Percentiles rank a stretch among this genome's conserved stretches.
phyloP scores from a whole-genome alignment of 176 grass and related monocot genomes.

The Hordeum marinum region DNA sequence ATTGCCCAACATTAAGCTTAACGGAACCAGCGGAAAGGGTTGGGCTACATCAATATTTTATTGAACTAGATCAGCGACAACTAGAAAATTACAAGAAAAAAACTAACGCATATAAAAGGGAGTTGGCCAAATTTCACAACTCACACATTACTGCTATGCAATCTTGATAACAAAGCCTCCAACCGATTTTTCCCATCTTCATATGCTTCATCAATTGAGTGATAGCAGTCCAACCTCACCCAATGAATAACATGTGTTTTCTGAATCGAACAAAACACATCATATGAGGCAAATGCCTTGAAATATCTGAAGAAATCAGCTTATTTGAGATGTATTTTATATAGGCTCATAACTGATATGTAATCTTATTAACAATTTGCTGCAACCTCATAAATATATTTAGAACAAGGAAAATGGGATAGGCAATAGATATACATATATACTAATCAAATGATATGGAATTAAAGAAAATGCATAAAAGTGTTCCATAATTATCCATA shows the following conservation, averaged over 20 bases:
- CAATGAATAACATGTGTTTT: conserved; percentile 92
- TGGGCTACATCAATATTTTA: conserved; percentile 47
- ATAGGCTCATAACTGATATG: background rate
- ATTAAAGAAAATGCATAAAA: background rate
- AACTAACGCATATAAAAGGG: background rate
- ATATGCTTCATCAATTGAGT: conserved; percentile 73
- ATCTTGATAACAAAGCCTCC: conserved; percentile 62
- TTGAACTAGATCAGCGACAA: background rate
- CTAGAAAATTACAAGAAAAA: background rate
- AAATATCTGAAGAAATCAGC: background rate
- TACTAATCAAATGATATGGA: background rate
- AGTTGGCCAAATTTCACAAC: background rate
- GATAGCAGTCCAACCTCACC: conserved; percentile 58
- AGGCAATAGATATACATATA: background rate
- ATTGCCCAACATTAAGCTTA: conserved; percentile 52
- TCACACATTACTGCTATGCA: conserved; percentile 80
- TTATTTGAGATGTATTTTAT: background rate
- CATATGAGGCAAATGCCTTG: background rate
- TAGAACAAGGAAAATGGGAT: background rate
- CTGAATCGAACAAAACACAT: conserved; percentile 31
- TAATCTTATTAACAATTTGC: background rate
- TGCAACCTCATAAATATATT: background rate
- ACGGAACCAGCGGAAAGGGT: conserved; percentile 65
- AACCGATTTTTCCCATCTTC: conserved; percentile 58
- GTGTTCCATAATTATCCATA: background rate